A percentile compares a stretch with the other conserved stretches of the same genome.
These are phyloP conservation scores for Simplicillium aogashimaense DNA, from an alignment of 2,329 filamentous ascomycete genomes.

Conservation along the genomic window DNA sequence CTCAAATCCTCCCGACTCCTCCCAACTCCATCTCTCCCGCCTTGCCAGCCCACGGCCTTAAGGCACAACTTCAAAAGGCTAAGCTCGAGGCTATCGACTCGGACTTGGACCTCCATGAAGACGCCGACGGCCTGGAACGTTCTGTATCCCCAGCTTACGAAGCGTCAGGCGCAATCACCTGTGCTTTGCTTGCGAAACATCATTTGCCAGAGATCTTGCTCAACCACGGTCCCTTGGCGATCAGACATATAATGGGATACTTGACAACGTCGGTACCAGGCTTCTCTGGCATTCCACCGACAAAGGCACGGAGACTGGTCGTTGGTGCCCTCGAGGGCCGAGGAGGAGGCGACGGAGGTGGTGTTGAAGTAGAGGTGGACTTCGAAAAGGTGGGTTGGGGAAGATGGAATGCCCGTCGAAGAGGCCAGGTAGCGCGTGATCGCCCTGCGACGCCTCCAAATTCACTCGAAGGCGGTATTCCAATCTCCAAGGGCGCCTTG, in stretches of 20 bases:
- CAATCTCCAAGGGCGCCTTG: constrained; percentile 37
- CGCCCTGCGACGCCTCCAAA: constrained; percentile 30
- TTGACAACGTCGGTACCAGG: constrained; percentile 88
- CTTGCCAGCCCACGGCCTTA: constrained; percentile 71
- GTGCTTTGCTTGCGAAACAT: constrained; percentile 75
- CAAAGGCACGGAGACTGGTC: constrained; percentile 82
- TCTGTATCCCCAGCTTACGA: constrained; percentile 48
- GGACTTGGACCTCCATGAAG: constrained; percentile 75
- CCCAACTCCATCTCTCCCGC: constrained; percentile 91
- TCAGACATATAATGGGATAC: constrained; percentile 91
- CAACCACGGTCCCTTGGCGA: constrained; percentile 81
- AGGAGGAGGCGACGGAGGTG: constrained; percentile 49
- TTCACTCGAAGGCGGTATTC: constrained; percentile 41
- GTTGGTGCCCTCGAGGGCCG: constrained; percentile 86
- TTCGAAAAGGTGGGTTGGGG: constrained; percentile 98
- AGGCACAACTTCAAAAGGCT: constrained; percentile 53
- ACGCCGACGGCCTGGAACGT: constrained; percentile 18
- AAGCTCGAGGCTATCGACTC: constrained; percentile 64
- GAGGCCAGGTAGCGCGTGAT: constrained; percentile 48
- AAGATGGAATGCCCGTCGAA: constrained; percentile 78
- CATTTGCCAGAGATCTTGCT: constrained; percentile 87
- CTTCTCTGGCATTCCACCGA: constrained; percentile 78
- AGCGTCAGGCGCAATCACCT: constrained; percentile 72
- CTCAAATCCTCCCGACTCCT: constrained; percentile 70
- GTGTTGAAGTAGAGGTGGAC: constrained; percentile 59